Evolutionary conservation across 176 grass and related monocot genomes (phyloP), one percentile per base, ranked within the genome.

Genomic region (Poa pratensis): DNA sequence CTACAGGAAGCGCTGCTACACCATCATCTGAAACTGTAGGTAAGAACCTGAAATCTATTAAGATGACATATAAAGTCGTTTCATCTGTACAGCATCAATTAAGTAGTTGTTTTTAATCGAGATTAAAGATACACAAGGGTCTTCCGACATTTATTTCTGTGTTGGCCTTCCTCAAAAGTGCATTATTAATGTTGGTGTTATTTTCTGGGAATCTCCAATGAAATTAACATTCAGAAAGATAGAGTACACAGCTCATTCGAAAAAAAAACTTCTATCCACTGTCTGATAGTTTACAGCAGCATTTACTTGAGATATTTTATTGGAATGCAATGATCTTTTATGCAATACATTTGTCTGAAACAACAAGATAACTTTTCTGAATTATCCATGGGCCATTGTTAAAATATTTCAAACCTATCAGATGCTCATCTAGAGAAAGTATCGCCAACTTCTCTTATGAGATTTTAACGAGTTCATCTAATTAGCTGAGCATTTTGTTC

Each of bases 21-120:
- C 89, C 62, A 82, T 65, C 73, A 88, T 85, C 83, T 88, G 73
- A 84, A 89, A 67, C 22, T 89, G 72, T 71, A 88, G 89, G 95
- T 97, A 92, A 78, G 89, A 79, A 78, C 15, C 78, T 81, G 55
- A 88, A 76, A 67, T 73, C 34, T 75, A 59, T 73, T 4, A 82
- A 85, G 77, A 81, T 57, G 34, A 39, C 1, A 74, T 85, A 59
- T 75, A 57, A 87, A 76, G 35, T 87, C 64, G 8, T 24, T 73
- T 90, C 32, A 63, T 65, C 42, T 55, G 20, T 34, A 30, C 20
- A 54, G 15, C 20, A 50, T 82, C 17, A 80, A 83, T 15, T 67
- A 83, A 30, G 4, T 42, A 76, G n/a, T 61, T 14, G 9, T 42
- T 52, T 73, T 77, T 40, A 22, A 61, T 70, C 23, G 24, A 77